Evolutionary conservation across 768 basidiomycete genomes (phyloP), one percentile per base, ranked within the genome.

Genomic region (Termitomyces sp.): DNA sequence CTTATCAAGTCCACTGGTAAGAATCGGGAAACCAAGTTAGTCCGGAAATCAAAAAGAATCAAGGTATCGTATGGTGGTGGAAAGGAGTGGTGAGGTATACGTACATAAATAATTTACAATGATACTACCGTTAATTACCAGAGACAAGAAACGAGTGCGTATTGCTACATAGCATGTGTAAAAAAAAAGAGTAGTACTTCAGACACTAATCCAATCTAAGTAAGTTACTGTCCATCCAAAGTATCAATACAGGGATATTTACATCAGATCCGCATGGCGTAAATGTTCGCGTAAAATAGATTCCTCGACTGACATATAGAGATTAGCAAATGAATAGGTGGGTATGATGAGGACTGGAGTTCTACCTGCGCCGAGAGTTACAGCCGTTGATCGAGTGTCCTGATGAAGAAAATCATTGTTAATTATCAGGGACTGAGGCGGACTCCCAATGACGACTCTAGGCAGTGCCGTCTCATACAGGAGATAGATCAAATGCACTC

Each of bases 361-460:
- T n/a, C 16, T 65, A 86, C 87, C 87, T 63, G 85, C 82, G 34
- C 79, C 80, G 42, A 92, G 72, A 2, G 90, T 92, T 24, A 81
- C 78, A 27, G 87, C 88, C 3, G 90, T 92, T 7, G 87, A 82
- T 62, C 82, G 78, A 1, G 87, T 91, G 63, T 92, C 89, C 89
- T 91, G 65, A 54, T 43, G 56, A 55, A 55, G 46, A 33, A n/a
- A 39, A 3, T 2, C 18, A n/a, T 20, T 37, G 55, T 66, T 50
- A 67, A 51, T 36, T 43, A 54, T 55, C 53, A 34, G 10, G 7
- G 40, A 33, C 14, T n/a, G 27, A 12, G 12, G 10, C 1, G 16
- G 30, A 24, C n/a, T 16, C 5, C 33, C 20, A 56, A 26, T 56
- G 55, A 48, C 53, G 56, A 59, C 58, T 45, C 12, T 44, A 47